A percentile compares a stretch with the other conserved stretches of the same genome.
Conservation (phyloP, 352 stramenopile genomes). For the Globisporangium camurandrum region DNA sequence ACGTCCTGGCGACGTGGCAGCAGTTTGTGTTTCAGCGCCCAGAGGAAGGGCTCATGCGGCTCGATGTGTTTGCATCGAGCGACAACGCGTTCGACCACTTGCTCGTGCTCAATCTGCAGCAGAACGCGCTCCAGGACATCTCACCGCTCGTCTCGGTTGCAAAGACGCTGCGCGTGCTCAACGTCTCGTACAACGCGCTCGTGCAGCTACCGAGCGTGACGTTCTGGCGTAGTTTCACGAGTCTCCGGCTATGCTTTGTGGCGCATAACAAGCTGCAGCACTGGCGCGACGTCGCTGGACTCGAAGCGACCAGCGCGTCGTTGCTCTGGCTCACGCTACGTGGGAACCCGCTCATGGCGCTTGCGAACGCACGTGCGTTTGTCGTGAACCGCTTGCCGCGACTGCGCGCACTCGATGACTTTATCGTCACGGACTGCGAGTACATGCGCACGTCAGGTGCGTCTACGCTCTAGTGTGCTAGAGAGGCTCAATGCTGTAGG, state of each 20-base stretch:
- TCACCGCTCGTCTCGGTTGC: constrained; percentile 32
- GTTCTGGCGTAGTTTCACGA: constrained; percentile 50
- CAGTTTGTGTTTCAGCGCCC: constrained; percentile 48
- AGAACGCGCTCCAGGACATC: constrained; percentile 53
- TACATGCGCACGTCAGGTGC: constrained; percentile 37
- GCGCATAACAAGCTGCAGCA: constrained; percentile 38
- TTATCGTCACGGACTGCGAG: constrained; percentile 58
- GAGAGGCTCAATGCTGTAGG: too few relatives aligned
- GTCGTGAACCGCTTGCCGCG: constrained; percentile 63
- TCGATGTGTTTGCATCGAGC: constrained; percentile 23
- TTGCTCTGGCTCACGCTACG: constrained; percentile 54
- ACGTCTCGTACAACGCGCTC: constrained; percentile 49
- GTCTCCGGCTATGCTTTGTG: constrained; percentile 50
- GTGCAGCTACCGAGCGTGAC: constrained; percentile 24
- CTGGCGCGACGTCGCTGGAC: constrained; percentile 42
- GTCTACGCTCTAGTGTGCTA: too few relatives aligned
- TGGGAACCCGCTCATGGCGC: constrained; percentile 52
- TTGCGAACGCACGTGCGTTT: constrained; percentile 44
- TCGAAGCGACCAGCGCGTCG: constrained; percentile 26
- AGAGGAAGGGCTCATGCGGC: constrained; percentile 21
- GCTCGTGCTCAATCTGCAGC: constrained; percentile 47
- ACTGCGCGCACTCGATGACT: constrained; percentile 52
- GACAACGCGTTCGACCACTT: constrained; percentile 42
- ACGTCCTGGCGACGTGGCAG: constrained; percentile 28
- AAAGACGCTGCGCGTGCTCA: constrained; percentile 45